Percentiles rank a stretch among this genome's conserved stretches.
Evolutionary conservation across 805 yeast genomes (phyloP).

Genomic region (Candida glaebosa): DNA sequence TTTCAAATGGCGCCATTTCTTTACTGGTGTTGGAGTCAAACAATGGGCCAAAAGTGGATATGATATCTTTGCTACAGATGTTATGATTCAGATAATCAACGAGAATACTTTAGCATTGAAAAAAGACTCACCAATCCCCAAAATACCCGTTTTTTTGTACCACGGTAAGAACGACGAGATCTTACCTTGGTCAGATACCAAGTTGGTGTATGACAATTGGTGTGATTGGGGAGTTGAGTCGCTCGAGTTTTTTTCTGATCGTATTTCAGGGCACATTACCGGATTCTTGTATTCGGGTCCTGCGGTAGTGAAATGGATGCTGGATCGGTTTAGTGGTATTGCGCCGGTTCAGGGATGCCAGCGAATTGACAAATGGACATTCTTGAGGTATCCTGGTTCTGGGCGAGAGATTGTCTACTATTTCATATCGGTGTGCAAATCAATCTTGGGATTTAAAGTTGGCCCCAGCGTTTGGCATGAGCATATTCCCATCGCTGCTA

Average conservation of each 20-base stretch:
- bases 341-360: slow-evolving; percentile 15
- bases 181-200: slow-evolving; percentile 13
- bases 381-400: slow-evolving; percentile 41
- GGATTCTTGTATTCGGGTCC: slow-evolving; percentile 11
- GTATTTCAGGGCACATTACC: slow-evolving; percentile 19
- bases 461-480: too few species aligned
- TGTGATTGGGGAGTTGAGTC: slow-evolving; percentile 24
- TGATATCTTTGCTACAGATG: slow-evolving; percentile 9
- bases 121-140: slow-evolving; percentile 13
- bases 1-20: slow-evolving; percentile 8
- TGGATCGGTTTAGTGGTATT: slow-evolving; percentile 15
- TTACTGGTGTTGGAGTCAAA: slow-evolving; percentile 6
- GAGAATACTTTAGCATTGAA: slow-evolving; percentile 11
- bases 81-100: slow-evolving; percentile 7
- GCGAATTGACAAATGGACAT: slow-evolving; percentile 26
- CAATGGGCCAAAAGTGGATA: slow-evolving; percentile 8
- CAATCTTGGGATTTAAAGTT: neutral
- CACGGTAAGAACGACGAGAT: slow-evolving; percentile 21
- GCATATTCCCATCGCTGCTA: too few species aligned
- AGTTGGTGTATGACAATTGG: slow-evolving; percentile 16
- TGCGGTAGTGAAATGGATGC: slow-evolving; percentile 19
- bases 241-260: slow-evolving; percentile 19
- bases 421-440: neutral
- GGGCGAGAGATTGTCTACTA: neutral
- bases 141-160: slow-evolving; percentile 22